A percentile compares a stretch with the other conserved stretches of the same genome.
phyloP scores from a whole-genome alignment of 78 protist species.

The Dictyostelium brefeldianum region DNA sequence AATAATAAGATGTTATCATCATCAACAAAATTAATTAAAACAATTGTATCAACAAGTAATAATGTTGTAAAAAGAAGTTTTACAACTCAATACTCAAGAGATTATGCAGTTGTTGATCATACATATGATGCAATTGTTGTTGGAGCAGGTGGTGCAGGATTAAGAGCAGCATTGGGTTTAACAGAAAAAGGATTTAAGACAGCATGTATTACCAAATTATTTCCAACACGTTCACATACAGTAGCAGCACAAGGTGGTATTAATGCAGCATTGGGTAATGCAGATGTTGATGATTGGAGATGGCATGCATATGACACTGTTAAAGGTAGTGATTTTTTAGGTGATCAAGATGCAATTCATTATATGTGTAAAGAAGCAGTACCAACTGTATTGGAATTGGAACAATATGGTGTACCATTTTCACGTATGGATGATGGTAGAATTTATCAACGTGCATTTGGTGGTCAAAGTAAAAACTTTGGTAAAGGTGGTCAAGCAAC shows the following conservation, averaged over 20 bases:
- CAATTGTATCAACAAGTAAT: background rate
- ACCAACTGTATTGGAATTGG: constrained; percentile 97
- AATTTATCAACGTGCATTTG: constrained; percentile 96
- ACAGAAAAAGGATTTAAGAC: constrained; percentile 95
- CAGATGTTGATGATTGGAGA: constrained; percentile 98
- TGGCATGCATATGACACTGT: constrained; percentile 99
- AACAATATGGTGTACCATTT: constrained; percentile 98
- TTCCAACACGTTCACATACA: constrained; percentile 99
- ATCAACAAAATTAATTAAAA: background rate
- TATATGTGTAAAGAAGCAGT: constrained; percentile 99
- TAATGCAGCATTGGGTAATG: constrained; percentile 99
- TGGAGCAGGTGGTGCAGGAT: constrained; percentile 99
- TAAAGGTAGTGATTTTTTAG: constrained; percentile 96
- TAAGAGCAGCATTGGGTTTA: constrained; percentile 98
- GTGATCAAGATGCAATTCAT: constrained; percentile 99
- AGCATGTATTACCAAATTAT: constrained; percentile 98
- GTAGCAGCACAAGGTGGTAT: constrained; percentile 99
- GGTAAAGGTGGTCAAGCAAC: constrained; percentile 80
- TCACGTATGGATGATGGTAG: constrained; percentile 98
- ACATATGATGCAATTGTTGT: constrained; percentile 98
- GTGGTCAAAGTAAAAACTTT: constrained; percentile 91
- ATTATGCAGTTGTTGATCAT: constrained; percentile 97
- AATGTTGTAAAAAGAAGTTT: constrained; percentile 17
- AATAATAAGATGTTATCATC: constrained; percentile 8
- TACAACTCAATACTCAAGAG: constrained; percentile 53